Conservation (phyloP, 1,284 basidiomycete species). For the Earliella scabrosa region DNA sequence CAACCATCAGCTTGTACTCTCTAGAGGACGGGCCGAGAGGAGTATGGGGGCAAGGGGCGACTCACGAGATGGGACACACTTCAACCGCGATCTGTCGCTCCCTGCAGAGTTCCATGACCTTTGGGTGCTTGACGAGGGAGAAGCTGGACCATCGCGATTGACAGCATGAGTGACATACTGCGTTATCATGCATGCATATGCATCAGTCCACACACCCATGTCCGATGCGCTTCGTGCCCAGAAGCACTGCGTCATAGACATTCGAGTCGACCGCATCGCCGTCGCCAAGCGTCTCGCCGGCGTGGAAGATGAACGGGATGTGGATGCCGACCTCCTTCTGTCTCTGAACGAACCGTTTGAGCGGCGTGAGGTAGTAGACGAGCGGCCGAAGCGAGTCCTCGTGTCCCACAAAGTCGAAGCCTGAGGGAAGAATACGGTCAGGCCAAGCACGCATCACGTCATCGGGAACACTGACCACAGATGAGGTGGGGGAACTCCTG, state of each 20-base stretch:
- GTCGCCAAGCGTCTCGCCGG: conserved; percentile 79
- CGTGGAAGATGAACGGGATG: conserved; percentile 82
- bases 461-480: too few species aligned
- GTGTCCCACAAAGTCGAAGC: conserved; percentile 85
- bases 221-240: conserved; percentile 80
- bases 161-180: neutral
- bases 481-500: conserved; percentile 77
- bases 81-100: conserved; percentile 69
- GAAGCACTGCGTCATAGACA: conserved; percentile 76
- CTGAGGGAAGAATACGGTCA: too few species aligned
- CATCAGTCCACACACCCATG: conserved; percentile 55
- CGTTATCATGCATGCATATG: neutral
- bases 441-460: too few species aligned
- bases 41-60: conserved; percentile 16
- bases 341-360: conserved; percentile 63
- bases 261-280: conserved; percentile 73
- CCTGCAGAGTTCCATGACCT: conserved; percentile 67
- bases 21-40: conserved; percentile 1
- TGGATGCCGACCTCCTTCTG: conserved; percentile 62
- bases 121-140: conserved; percentile 75
- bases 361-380: conserved; percentile 63
- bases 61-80: conserved; percentile 74
- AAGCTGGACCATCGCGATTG: conserved; percentile 45
- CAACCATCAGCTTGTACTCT: too few species aligned
- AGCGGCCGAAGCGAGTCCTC: conserved; percentile 70